These are phyloP conservation scores for Cladobotryum mycophilum DNA, from an alignment of 2,329 filamentous ascomycete species.

Conservation along the genomic window DNA sequence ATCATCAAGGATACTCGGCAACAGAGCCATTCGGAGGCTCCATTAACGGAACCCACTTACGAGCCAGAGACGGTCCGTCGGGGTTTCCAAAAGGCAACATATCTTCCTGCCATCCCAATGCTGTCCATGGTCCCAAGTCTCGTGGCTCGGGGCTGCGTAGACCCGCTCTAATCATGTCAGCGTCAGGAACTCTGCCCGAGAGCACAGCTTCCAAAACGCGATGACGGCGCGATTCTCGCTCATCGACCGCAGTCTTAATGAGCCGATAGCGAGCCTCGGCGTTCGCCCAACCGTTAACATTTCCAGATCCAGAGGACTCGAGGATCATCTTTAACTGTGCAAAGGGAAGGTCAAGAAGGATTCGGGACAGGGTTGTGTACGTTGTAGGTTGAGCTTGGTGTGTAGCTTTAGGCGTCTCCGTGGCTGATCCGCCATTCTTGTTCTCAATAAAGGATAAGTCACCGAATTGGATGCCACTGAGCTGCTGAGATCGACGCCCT, in stretches of 20 bases:
- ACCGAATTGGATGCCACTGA: slow-evolving; percentile 65
- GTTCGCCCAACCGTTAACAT: slow-evolving; percentile 44
- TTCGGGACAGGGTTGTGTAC: slow-evolving; percentile 53
- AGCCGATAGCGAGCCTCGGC: slow-evolving; percentile 41
- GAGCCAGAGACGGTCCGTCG: slow-evolving; percentile 37
- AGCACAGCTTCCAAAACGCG: slow-evolving; percentile 39
- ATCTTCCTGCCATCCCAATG: slow-evolving; percentile 45
- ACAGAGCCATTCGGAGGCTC: slow-evolving; percentile 17
- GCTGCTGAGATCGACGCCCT: slow-evolving; percentile 41
- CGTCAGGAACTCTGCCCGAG: slow-evolving; percentile 28
- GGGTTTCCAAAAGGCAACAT: slow-evolving; percentile 29
- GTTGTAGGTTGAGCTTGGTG: slow-evolving; percentile 26
- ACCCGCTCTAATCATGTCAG: slow-evolving; percentile 29
- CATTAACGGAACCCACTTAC: slow-evolving; percentile 38
- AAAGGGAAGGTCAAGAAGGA: slow-evolving; percentile 66
- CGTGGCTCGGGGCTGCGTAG: slow-evolving; percentile 34
- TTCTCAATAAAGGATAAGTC: slow-evolving; percentile 44
- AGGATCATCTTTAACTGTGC: slow-evolving; percentile 58
- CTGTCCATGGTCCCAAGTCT: slow-evolving; percentile 38
- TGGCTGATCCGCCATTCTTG: slow-evolving; percentile 17
- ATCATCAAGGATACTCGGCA: slow-evolving; percentile 27
- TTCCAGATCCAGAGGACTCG: slow-evolving; percentile 50
- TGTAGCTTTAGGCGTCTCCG: slow-evolving; percentile 25
- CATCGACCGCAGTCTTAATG: slow-evolving; percentile 44
- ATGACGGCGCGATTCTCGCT: slow-evolving; percentile 52